phyloP scores from a whole-genome alignment of 169 alveolate species.

The Cryptosporidium ryanae region DNA sequence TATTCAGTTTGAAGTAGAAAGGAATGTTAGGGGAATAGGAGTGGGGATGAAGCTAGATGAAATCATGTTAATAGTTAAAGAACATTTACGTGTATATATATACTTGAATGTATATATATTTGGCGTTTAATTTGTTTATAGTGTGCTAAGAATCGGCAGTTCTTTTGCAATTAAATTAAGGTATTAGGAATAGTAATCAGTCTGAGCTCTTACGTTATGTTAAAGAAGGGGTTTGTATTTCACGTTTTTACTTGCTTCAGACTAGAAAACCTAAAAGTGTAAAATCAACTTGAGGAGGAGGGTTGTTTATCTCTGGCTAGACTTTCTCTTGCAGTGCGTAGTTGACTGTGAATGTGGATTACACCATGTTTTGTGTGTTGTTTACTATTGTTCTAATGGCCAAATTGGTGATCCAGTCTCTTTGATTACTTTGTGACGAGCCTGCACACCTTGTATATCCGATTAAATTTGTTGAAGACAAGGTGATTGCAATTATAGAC shows the following conservation, averaged over 20 bases:
- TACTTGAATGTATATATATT: too few species aligned
- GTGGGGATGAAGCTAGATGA: too few species aligned
- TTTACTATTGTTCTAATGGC: conserved; percentile 71
- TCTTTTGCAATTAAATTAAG: background rate
- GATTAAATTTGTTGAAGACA: conserved; percentile 77
- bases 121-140: too few species aligned
- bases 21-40: too few species aligned
- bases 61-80: too few species aligned
- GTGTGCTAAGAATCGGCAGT: too few species aligned
- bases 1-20: too few species aligned
- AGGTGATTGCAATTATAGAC: conserved; percentile 77
- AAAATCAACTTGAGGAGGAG: background rate
- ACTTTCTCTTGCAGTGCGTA: background rate
- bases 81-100: too few species aligned
- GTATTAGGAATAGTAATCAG: background rate
- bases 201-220: too few species aligned
- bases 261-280: too few species aligned
- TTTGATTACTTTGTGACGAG: conserved; percentile 73
- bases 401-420: conserved; percentile 77
- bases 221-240: too few species aligned
- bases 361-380: conserved; percentile 41
- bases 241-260: too few species aligned
- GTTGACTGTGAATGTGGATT: background rate
- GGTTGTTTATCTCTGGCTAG: background rate
- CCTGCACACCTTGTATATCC: conserved; percentile 80